A percentile compares a stretch with the other conserved stretches of the same genome.
Evolutionary conservation across 2,329 filamentous ascomycete species (phyloP).

Genomic region (Alternaria alternata): DNA sequence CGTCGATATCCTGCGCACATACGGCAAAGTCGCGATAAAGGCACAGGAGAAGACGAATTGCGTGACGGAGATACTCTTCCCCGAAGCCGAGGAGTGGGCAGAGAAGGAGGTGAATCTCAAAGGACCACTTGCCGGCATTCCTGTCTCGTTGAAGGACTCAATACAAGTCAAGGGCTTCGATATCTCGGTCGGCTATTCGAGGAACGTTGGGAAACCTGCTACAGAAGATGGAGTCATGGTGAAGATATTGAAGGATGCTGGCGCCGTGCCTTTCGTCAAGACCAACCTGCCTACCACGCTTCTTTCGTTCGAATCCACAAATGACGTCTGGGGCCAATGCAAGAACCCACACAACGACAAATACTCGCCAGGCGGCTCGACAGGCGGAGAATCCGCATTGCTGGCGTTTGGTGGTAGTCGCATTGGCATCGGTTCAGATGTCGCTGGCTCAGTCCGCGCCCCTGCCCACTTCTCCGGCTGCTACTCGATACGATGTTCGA

Average conservation of each 20-base stretch:
- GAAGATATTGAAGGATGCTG: slow-evolving; percentile 82
- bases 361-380: slow-evolving; percentile 89
- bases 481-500: slow-evolving; percentile 86
- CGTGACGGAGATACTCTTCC: slow-evolving; percentile 84
- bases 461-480: slow-evolving; percentile 91
- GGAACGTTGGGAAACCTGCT: slow-evolving; percentile 72
- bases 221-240: slow-evolving; percentile 75
- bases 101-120: slow-evolving; percentile 71
- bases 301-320: slow-evolving; percentile 83
- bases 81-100: slow-evolving; percentile 77
- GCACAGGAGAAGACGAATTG: slow-evolving; percentile 90
- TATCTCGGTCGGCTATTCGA: slow-evolving; percentile 80
- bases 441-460: slow-evolving; percentile 85
- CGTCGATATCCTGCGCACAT: slow-evolving; percentile 79
- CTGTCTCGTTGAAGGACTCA: slow-evolving; percentile 80
- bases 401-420: slow-evolving; percentile 81
- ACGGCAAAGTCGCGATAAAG: slow-evolving; percentile 84
- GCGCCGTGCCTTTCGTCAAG: slow-evolving; percentile 91
- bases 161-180: slow-evolving; percentile 86
- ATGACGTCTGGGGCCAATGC: slow-evolving; percentile 81
- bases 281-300: slow-evolving; percentile 89
- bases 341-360: slow-evolving; percentile 83
- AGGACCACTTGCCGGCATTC: slow-evolving; percentile 86
- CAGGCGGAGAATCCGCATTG: slow-evolving; percentile 83
- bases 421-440: slow-evolving; percentile 90